These are phyloP conservation scores for Kurtzmaniella quercitrusa DNA, from an alignment of 1,139 yeast species.

Conservation along the genomic window DNA sequence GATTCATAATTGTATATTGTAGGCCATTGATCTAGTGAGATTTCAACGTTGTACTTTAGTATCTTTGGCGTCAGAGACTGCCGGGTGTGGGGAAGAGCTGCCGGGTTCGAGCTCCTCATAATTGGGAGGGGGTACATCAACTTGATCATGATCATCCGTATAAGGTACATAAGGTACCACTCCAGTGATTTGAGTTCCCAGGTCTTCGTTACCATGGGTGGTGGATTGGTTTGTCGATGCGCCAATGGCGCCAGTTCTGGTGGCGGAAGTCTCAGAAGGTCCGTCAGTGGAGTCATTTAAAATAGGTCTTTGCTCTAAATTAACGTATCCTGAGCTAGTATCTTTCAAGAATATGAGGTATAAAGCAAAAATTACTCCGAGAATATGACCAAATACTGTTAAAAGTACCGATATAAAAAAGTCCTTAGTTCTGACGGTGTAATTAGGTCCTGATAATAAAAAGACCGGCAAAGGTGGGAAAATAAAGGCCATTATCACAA, in stretches of 20 bases:
- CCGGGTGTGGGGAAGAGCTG: conserved; percentile 9
- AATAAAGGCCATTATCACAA: conserved; percentile 29
- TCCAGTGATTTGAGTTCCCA: not conserved
- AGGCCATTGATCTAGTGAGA: not conserved
- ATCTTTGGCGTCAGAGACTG: conserved; percentile 18
- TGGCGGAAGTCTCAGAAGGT: not conserved
- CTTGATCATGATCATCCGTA: conserved; percentile 7
- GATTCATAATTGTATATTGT: not conserved
- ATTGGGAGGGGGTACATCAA: conserved; percentile 20
- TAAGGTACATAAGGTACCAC: conserved; percentile 5
- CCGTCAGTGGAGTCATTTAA: not conserved
- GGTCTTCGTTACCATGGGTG: not conserved
- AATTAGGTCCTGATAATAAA: conserved; percentile 20
- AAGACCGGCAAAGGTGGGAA: conserved; percentile 41
- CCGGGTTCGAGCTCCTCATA: conserved; percentile 23
- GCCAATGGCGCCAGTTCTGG: not conserved
- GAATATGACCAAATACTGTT: conserved; percentile 36
- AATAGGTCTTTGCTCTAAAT: conserved; percentile 19
- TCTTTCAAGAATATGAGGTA: conserved; percentile 24
- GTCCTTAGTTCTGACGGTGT: conserved; percentile 30
- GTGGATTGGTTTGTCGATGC: too few relatives aligned
- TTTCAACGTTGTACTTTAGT: conserved; percentile 30
- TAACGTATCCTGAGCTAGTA: conserved; percentile 17
- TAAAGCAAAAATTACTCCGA: conserved; percentile 33
- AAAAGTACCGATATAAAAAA: conserved; percentile 31